Percentiles rank a stretch among this genome's conserved stretches.
Evolutionary conservation across 441 rosid genomes (phyloP).

Genomic region (Flueggea neowawraea): DNA sequence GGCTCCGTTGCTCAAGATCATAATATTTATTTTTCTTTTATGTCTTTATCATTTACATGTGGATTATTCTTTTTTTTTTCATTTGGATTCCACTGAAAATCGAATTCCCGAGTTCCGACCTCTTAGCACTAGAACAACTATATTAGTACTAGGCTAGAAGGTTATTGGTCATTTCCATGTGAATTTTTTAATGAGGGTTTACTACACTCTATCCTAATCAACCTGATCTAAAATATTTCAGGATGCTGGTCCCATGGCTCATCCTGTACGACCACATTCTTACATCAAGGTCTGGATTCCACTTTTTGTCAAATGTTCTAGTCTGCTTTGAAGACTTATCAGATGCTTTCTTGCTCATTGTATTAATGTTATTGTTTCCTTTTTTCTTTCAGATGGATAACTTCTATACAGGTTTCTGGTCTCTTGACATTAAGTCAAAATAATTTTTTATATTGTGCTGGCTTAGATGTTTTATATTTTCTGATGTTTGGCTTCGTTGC

Average conservation of each 20-base stretch:
- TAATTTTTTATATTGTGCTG: not conserved
- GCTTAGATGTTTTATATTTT: slow-evolving; percentile 9
- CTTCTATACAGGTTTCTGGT: slow-evolving; percentile 81
- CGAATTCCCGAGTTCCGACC: too few species aligned
- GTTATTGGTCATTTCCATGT: too few species aligned
- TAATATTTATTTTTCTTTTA: too few species aligned
- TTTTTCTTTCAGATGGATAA: slow-evolving; percentile 83
- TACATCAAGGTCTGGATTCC: slow-evolving; percentile 77
- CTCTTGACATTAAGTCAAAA: not conserved
- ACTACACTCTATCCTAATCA: slow-evolving; percentile 1
- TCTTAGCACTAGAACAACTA: too few species aligned
- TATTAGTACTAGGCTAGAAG: too few species aligned
- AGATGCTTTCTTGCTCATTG: not conserved
- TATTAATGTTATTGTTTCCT: slow-evolving; percentile 18
- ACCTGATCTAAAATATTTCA: slow-evolving; percentile 24
- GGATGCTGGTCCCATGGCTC: slow-evolving; percentile 99
- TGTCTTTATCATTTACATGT: too few species aligned
- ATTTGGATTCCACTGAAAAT: too few species aligned
- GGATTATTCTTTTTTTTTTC: too few species aligned
- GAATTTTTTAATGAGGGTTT: too few species aligned
- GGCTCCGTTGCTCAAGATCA: too few species aligned
- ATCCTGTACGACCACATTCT: slow-evolving; percentile 97
- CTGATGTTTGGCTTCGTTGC: slow-evolving; percentile 14
- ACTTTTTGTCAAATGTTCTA: not conserved
- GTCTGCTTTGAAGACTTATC: slow-evolving; percentile 3